phyloP scores from a whole-genome alignment of 345 rosid genomes.

The Sisymbrium irio region DNA sequence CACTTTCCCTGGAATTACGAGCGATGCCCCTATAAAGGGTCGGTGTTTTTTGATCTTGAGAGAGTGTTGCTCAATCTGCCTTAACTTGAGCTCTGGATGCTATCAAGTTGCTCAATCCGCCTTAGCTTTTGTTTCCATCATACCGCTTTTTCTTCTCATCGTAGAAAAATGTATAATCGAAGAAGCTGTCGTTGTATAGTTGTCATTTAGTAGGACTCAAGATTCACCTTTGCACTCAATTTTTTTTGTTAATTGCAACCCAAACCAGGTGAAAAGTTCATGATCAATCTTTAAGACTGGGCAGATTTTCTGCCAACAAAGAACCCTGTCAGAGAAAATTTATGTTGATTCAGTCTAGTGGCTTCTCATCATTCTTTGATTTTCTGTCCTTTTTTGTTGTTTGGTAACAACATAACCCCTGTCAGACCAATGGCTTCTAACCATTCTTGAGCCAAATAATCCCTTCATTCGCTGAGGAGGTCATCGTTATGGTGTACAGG shows the following conservation, averaged over 20 bases:
- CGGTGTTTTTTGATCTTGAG: conserved; percentile 43
- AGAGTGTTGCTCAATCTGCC: conserved; percentile 25
- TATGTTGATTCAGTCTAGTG: neutral
- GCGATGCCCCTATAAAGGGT: neutral
- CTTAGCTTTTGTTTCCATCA: no score
- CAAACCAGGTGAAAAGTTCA: neutral
- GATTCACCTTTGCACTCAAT: conserved; percentile 39
- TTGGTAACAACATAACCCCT: neutral
- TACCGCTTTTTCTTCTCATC: no score
- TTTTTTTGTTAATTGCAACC: conserved; percentile 23
- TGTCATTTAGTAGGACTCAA: conserved; percentile 60
- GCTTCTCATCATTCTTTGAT: no score
- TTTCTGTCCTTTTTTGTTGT: neutral
- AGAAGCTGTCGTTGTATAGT: conserved; percentile 30
- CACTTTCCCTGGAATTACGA: neutral
- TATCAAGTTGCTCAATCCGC: no score
- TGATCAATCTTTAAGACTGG: neutral
- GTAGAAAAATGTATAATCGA: neutral
- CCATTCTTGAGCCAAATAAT: neutral
- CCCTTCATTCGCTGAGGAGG: neutral
- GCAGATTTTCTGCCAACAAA: neutral
- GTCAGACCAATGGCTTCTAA: conserved; percentile 16
- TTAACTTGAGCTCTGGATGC: no score
- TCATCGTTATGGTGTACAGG: no score
- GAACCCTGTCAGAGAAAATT: neutral